A percentile compares a stretch with the other conserved stretches of the same genome.
These are phyloP conservation scores for Amphirosellinia nigrospora DNA, from an alignment of 495 filamentous ascomycete species.

Conservation along the genomic window DNA sequence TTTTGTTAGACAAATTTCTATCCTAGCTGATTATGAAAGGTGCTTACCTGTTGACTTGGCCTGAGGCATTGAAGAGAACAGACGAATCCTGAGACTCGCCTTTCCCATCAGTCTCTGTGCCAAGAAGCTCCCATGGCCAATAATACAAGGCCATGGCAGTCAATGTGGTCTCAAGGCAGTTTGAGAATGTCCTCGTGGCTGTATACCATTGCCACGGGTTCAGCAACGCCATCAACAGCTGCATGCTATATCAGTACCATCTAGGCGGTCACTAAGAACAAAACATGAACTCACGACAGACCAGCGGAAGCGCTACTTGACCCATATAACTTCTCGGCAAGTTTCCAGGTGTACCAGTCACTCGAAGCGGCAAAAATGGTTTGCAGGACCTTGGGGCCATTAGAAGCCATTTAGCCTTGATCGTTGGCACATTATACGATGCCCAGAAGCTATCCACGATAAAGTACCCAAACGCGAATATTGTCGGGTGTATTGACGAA, in stretches of 20 bases:
- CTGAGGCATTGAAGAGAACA: conserved; percentile 32
- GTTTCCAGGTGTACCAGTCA: conserved; percentile 89
- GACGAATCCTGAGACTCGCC: conserved; percentile 35
- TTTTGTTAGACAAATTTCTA: conserved; percentile 16
- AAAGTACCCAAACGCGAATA: conserved; percentile 82
- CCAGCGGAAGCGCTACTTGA: conserved; percentile 65
- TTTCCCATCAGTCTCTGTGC: conserved; percentile 40
- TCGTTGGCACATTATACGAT: conserved; percentile 25
- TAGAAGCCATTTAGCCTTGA: conserved; percentile 55
- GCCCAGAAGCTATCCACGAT: conserved; percentile 50
- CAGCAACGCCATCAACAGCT: conserved; percentile 73
- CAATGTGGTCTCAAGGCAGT: conserved; percentile 87
- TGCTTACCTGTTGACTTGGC: conserved; percentile 44
- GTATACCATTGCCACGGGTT: conserved; percentile 98
- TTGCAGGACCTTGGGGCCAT: conserved; percentile 74
- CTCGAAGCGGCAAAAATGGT: conserved; percentile 76
- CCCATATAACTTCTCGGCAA: conserved; percentile 78
- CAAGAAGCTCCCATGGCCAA: conserved; percentile 80
- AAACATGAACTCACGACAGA: conserved; percentile 62
- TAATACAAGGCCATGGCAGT: conserved; percentile 78
- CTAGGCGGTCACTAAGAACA: not conserved
- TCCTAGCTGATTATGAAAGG: conserved; percentile 4
- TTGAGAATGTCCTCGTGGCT: conserved; percentile 90
- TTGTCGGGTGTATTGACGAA: conserved; percentile 86
- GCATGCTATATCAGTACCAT: conserved; percentile 22